phyloP scores from a whole-genome alignment of 148 eudicot genomes.

The Oxyria digyna region DNA sequence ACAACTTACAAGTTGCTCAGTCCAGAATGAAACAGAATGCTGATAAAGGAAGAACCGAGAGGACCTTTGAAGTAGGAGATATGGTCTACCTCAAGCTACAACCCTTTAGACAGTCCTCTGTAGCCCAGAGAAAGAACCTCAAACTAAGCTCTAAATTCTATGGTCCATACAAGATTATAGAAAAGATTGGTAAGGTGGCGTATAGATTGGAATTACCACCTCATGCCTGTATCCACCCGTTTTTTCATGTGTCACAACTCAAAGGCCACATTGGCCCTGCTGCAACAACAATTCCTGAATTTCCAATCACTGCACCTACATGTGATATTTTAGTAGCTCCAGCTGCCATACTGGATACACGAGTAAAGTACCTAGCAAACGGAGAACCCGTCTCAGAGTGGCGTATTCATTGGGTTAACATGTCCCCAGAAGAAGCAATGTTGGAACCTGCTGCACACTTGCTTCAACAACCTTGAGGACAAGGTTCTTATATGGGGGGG shows the following conservation, averaged over 20 bases:
- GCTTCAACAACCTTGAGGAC: background rate
- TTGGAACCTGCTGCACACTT: background rate
- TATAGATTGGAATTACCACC: background rate
- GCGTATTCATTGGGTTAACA: background rate
- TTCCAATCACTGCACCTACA: background rate
- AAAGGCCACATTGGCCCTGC: background rate
- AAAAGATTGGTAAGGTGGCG: background rate
- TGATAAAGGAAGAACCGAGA: background rate
- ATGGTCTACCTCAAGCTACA: background rate
- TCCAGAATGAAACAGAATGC: background rate
- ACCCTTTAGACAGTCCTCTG: background rate
- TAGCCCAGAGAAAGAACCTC: background rate
- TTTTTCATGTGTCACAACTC: background rate
- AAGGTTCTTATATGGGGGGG: background rate
- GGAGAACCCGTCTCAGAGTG: background rate
- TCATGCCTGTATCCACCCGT: background rate
- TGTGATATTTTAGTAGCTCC: background rate
- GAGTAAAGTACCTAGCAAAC: background rate
- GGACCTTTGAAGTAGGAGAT: background rate
- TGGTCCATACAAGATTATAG: background rate
- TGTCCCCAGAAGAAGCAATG: background rate
- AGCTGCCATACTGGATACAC: background rate
- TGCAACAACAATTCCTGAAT: background rate
- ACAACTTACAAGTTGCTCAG: background rate
- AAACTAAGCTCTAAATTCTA: background rate